A percentile compares a stretch with the other conserved stretches of the same genome.
Evolutionary conservation across 805 yeast genomes (phyloP).

Genomic region (Candida coleopterorum): DNA sequence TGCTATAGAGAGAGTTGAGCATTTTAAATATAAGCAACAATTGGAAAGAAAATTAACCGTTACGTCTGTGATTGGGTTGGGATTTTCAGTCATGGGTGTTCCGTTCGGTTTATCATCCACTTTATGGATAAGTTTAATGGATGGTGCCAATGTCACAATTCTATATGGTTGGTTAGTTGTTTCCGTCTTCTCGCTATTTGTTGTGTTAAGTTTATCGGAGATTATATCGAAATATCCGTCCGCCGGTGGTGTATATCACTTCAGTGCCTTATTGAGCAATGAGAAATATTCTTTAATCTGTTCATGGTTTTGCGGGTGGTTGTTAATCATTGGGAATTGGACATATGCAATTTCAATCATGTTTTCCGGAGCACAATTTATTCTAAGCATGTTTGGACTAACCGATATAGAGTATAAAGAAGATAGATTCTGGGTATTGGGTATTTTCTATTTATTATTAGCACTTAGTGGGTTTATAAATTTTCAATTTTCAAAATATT

Average conservation of each 20-base stretch:
- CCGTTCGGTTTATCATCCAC: constrained; percentile 76
- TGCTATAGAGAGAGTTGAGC: constrained; percentile 56
- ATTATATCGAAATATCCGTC: constrained; percentile 74
- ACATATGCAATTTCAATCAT: constrained; percentile 69
- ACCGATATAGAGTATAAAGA: constrained; percentile 54
- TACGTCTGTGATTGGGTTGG: constrained; percentile 68
- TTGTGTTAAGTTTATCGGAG: constrained; percentile 71
- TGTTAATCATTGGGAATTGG: constrained; percentile 70
- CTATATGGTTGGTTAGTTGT: constrained; percentile 71
- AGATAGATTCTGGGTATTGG: constrained; percentile 50
- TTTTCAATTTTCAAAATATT: constrained; percentile 50
- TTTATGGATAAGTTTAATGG: constrained; percentile 62
- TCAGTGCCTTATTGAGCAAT: constrained; percentile 65
- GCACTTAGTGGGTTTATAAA: constrained; percentile 59
- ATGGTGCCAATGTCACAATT: constrained; percentile 75
- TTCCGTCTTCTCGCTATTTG: constrained; percentile 56
- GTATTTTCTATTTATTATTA: constrained; percentile 53
- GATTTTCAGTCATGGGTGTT: constrained; percentile 78
- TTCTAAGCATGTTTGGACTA: constrained; percentile 62
- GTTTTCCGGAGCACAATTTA: constrained; percentile 72
- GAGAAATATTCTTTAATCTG: constrained; percentile 51
- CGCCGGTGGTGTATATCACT: constrained; percentile 73
- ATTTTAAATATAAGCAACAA: constrained; percentile 70
- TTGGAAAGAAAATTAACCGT: constrained; percentile 64
- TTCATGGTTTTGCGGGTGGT: constrained; percentile 81